Conservation (phyloP, 2,329 filamentous ascomycete species). For the Phaeosphaeria sp. region DNA sequence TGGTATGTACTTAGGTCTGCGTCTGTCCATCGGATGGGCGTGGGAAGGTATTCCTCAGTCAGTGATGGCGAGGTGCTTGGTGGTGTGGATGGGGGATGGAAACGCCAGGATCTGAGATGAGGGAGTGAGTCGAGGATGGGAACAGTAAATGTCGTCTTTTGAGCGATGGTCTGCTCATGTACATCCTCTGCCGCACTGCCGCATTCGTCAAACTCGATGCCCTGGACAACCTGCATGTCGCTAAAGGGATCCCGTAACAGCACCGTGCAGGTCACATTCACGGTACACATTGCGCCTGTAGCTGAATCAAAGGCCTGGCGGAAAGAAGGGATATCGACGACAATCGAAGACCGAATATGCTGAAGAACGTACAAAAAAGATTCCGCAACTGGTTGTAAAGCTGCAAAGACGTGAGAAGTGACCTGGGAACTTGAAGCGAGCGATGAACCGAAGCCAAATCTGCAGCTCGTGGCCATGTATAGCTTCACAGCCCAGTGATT, state of each 20-base stretch:
- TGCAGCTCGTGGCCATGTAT: neutral
- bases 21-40: conserved; percentile 21
- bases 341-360: neutral
- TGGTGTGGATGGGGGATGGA: conserved; percentile 1
- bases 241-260: conserved; percentile 14
- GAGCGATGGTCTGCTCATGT: neutral
- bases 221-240: conserved; percentile 6
- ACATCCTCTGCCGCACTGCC: neutral
- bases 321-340: neutral
- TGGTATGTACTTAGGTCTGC: conserved; percentile 19
- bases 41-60: neutral
- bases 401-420: neutral
- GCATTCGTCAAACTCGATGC: neutral
- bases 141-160: conserved; percentile 9
- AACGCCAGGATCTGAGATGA: conserved; percentile 1
- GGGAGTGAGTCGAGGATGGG: conserved; percentile 11
- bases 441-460: neutral
- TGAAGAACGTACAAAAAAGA: neutral
- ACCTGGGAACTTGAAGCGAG: conserved; percentile 9
- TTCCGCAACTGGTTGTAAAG: neutral
- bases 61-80: conserved; percentile 3
- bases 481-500: neutral
- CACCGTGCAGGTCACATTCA: neutral
- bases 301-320: neutral
- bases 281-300: neutral